These are phyloP conservation scores for Dacryopinax primogenitus DNA, from an alignment of 768 basidiomycete genomes.

Conservation along the genomic window DNA sequence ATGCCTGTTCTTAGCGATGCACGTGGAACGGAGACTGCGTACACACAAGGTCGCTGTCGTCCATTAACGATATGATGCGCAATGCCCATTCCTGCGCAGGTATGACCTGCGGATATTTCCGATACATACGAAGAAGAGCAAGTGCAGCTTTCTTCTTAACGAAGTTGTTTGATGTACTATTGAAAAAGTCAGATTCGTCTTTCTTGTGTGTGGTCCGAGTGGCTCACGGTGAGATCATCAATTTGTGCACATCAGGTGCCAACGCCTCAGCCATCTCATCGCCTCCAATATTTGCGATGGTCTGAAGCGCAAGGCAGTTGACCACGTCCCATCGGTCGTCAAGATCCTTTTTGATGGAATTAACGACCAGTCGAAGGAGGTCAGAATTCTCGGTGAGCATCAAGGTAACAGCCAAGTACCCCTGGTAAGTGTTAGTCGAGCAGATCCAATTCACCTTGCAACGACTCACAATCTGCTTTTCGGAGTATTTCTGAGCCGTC, in stretches of 20 bases:
- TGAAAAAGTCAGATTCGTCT: neutral
- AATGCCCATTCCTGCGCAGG: conserved; percentile 92
- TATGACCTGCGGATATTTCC: conserved; percentile 90
- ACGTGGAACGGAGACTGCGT: neutral
- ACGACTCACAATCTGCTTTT: conserved; percentile 87
- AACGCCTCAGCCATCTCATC: conserved; percentile 98
- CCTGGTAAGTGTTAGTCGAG: conserved; percentile 36
- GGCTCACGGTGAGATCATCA: conserved; percentile 83
- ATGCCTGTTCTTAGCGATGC: too few species aligned
- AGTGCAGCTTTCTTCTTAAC: conserved; percentile 98
- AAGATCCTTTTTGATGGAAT: conserved; percentile 94
- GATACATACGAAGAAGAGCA: conserved; percentile 80
- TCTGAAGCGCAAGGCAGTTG: conserved; percentile 93
- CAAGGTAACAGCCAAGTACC: conserved; percentile 91
- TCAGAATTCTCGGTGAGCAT: conserved; percentile 99
- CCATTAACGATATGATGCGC: conserved; percentile 90
- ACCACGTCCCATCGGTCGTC: conserved; percentile 89
- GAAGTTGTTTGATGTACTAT: conserved; percentile 82
- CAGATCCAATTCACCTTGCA: conserved; percentile 4
- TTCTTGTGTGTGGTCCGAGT: conserved; percentile 18
- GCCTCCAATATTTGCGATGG: conserved; percentile 95
- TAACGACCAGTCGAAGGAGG: conserved; percentile 89
- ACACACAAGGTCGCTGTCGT: conserved; percentile 70
- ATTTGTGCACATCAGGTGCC: conserved; percentile 81
- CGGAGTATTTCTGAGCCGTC: conserved; percentile 86